Evolutionary conservation across 108 stramenopile species (phyloP).

Genomic region (Cyclotella kingstonii): DNA sequence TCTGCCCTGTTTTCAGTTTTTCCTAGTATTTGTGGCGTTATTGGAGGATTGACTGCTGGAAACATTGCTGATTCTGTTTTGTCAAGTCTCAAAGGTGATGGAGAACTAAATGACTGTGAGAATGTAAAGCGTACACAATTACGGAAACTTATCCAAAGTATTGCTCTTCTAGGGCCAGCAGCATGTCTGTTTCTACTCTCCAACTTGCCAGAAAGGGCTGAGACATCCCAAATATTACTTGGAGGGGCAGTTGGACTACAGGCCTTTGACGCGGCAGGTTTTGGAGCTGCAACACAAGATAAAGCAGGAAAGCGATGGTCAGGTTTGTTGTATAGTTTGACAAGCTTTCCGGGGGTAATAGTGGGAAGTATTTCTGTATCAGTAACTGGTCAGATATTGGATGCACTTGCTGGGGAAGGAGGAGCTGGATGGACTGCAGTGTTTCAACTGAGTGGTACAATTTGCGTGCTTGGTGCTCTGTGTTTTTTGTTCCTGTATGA

Average conservation of each 20-base stretch:
- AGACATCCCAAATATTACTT: constrained; percentile 55
- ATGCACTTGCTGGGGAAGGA: constrained; percentile 56
- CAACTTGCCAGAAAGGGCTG: constrained; percentile 53
- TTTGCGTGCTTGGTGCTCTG: constrained; percentile 63
- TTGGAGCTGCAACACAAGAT: constrained; percentile 76
- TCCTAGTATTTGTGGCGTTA: constrained; percentile 72
- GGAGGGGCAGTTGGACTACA: constrained; percentile 61
- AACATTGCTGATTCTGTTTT: constrained; percentile 62
- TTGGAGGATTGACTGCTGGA: constrained; percentile 74
- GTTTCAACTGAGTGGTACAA: constrained; percentile 59
- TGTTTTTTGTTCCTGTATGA: constrained; percentile 69
- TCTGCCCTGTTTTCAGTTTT: constrained; percentile 66
- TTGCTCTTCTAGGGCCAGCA: constrained; percentile 81
- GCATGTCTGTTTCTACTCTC: constrained; percentile 55
- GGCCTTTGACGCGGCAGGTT: constrained; percentile 75
- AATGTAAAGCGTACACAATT: constrained; percentile 50
- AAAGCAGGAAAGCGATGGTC: constrained; percentile 78
- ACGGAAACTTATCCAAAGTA: constrained; percentile 73
- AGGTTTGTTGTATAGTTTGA: constrained; percentile 69
- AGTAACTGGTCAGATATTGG: constrained; percentile 63
- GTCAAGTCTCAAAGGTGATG: constrained; percentile 23
- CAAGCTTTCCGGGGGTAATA: constrained; percentile 68
- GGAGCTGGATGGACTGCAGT: constrained; percentile 54
- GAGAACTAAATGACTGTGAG: constrained; percentile 17
- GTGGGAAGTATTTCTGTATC: constrained; percentile 69